Evolutionary conservation across 176 grass and related monocot genomes (phyloP).

Genomic region (Zea mays): DNA sequence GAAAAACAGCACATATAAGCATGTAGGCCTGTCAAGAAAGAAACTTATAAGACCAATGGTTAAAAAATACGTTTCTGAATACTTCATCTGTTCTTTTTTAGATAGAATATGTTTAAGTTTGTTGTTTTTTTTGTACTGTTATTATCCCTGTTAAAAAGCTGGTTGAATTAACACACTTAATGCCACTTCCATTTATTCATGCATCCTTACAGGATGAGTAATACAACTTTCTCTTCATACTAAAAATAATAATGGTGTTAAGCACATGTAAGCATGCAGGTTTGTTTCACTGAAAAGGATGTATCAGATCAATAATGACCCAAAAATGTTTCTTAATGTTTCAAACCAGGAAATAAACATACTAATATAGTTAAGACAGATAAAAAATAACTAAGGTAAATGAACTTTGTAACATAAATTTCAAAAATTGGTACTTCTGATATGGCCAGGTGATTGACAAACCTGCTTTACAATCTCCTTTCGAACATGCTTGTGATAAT

Average conservation of each 20-base stretch:
- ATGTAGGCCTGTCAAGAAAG: background rate
- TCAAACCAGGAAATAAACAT: constrained; percentile 10
- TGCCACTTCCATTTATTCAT: background rate
- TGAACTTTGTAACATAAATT: constrained; percentile 16
- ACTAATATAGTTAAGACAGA: background rate
- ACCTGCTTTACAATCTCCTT: constrained; percentile 99
- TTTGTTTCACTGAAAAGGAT: background rate
- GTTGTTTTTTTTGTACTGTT: background rate
- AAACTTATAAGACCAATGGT: constrained; percentile 3
- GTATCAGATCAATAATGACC: background rate
- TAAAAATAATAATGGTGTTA: background rate
- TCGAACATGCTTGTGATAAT: constrained; percentile 91
- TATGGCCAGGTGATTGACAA: constrained; percentile 4
- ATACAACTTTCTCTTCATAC: background rate
- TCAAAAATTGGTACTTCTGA: constrained; percentile 11
- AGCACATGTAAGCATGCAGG: background rate
- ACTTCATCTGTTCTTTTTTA: background rate
- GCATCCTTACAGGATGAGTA: background rate
- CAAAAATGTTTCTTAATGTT: constrained; percentile 9
- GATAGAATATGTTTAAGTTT: background rate
- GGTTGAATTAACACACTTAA: background rate
- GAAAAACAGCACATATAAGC: constrained; percentile 33
- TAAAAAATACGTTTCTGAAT: background rate
- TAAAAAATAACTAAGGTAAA: constrained; percentile 15
- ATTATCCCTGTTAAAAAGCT: background rate